These are phyloP conservation scores for Cornus kousa DNA, from an alignment of 148 eudicot species.

Conservation along the genomic window DNA sequence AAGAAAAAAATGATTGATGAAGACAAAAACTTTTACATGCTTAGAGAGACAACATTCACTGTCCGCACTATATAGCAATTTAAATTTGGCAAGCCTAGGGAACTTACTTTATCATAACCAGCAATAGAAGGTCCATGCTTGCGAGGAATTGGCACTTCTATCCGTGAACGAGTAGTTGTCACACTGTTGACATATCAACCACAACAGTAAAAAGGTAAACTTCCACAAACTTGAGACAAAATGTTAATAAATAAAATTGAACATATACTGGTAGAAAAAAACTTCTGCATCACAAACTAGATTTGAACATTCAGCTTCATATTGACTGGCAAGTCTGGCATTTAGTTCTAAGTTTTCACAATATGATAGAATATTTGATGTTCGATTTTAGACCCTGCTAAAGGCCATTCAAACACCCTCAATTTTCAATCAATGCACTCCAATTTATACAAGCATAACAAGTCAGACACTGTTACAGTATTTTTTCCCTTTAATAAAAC, in stretches of 20 bases:
- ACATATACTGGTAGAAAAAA: not conserved
- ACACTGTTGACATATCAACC: constrained; percentile 46
- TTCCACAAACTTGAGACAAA: not conserved
- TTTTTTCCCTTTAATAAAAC: too few relatives aligned
- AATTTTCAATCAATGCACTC: too few relatives aligned
- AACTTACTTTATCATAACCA: constrained; percentile 89
- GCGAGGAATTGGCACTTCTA: constrained; percentile 90
- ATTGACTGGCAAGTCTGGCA: too few relatives aligned
- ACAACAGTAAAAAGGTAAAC: not conserved
- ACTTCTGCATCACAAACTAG: not conserved
- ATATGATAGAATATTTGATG: too few relatives aligned
- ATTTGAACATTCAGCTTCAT: not conserved
- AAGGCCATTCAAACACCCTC: too few relatives aligned
- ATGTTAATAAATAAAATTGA: not conserved
- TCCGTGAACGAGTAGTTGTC: constrained; percentile 80
- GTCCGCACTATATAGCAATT: not conserved
- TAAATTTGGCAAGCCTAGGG: not conserved
- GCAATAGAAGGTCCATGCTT: constrained; percentile 97
- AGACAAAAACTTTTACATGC: not conserved
- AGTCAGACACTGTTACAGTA: too few relatives aligned
- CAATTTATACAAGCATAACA: too few relatives aligned
- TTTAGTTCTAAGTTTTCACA: too few relatives aligned
- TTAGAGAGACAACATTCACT: not conserved
- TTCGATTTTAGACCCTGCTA: too few relatives aligned
- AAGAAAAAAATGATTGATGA: constrained; percentile 6